Evolutionary conservation across 1,284 basidiomycete species (phyloP), one percentile per base, ranked within the genome.

Genomic region (Ganoderma lucidum): DNA sequence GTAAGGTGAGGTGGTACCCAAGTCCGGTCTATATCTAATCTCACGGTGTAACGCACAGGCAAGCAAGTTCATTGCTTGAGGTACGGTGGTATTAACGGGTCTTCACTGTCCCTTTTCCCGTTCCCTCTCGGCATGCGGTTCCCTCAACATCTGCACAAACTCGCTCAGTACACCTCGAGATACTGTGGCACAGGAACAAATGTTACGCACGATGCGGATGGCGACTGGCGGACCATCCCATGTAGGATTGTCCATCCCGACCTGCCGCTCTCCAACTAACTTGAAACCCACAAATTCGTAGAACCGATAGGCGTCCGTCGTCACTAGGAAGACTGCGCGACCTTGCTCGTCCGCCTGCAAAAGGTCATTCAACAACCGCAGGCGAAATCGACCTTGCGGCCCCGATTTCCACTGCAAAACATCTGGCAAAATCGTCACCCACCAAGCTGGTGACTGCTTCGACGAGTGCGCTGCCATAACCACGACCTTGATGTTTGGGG

Each of bases 391-490:
- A 51, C 1, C 5, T 6, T 48, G 8, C n/a, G 8, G 6, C 2
- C 19, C 8, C 28, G 15, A 32, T 5, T 55, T 55, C 53, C 6
- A 23, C n/a, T 23, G 23, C 23, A 23, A 19, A 30, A 30, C 53
- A 3, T 15, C 6, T 2, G 51, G 23, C 9, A 53, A 15, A n/a
- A n/a, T 3, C 1, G 19, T 19, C n/a, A 63, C 63, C n/a, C n/a
- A 68, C 67, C 23, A 64, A 35, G 10, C 56, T 48, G 30, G 60
- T 41, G 12, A 68, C 28, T 3, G 30, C 23, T 15, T 28, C 35
- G 28, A 69, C 64, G 14, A 69, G 63, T 3, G 68, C 68, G 35
- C 35, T 65, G 48, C 58, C 68, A n/a, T 69, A 69, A 6, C 68
- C 68, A 9, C 51, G 64, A 17, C 68, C 68, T 28, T 69, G 68